Evolutionary conservation across 1,284 basidiomycete species (phyloP), one percentile per base, ranked within the genome.

Genomic region (Puccinia coronata): DNA sequence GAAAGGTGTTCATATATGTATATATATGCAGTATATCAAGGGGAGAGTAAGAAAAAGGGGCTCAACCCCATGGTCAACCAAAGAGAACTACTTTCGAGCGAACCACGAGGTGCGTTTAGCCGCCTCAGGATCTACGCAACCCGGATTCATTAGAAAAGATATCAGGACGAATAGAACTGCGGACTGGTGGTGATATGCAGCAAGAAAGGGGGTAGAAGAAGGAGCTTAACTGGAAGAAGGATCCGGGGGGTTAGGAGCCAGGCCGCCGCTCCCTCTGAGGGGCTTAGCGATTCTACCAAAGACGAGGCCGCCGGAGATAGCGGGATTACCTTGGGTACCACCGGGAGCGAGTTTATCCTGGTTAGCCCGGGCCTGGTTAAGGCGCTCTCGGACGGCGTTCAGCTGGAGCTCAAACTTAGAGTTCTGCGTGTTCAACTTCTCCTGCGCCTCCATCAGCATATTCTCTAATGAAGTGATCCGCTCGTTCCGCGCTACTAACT

Each of bases 221-320:
- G 11, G 16, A 28, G 18, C 63, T 59, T 57, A 36, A 79, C 65
- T 55, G 34, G 65, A 57, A 31, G 74, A 12, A 49, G 67, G 16
- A 16, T 69, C 69, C 11, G 79, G 74, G 25, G 12, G 75, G n/a
- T n/a, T n/a, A 31, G 69, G 41, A 41, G 59, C 61, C 11, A 79
- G 31, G 23, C 80, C 82, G 28, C 82, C 82, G 43, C 82, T 80
- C 47, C 82, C 82, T 61, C 82, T 41, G 8, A 83, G 53, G n/a
- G 83, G 96, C 88, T 98, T 98, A 75, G 96, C 96, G 83, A 99
- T 98, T 65, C 96, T 90, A 67, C 94, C 94, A 88, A 96, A 96
- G 86, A 88, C 92, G 84, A 95, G 88, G 16, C 91, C 91, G 28
- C 70, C 70, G 20, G 47, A 28, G 25, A 41, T 28, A 14, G 39